Percentiles rank a stretch among this genome's conserved stretches.
Evolutionary conservation across 371 early-diverging fungal species (phyloP).

Genomic region (Paraphysoderma sedebokerense): DNA sequence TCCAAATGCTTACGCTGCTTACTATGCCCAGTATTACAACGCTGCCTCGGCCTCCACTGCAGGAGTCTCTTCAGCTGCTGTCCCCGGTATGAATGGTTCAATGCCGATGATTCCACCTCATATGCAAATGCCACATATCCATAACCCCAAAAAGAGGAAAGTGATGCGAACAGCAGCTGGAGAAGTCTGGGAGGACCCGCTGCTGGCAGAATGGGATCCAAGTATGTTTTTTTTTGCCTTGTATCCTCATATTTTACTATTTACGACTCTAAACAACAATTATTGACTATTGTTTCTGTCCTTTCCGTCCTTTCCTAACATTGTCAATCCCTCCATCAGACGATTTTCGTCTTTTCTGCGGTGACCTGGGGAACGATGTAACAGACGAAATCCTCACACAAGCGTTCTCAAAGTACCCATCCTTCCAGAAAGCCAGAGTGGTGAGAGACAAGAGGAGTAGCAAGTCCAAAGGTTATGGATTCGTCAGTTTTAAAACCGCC

Average conservation of each 20-base stretch:
- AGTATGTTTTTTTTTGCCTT: constrained; percentile 19
- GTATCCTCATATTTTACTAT: background rate
- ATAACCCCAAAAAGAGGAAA: constrained; percentile 28
- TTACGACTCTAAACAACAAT: background rate
- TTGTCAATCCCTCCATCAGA: constrained; percentile 18
- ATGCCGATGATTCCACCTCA: background rate
- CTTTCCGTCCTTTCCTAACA: background rate
- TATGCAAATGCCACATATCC: background rate
- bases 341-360: constrained; percentile 71
- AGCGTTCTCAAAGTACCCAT: constrained; percentile 62
- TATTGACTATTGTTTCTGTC: background rate
- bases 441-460: constrained; percentile 72
- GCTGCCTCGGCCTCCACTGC: background rate
- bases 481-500: constrained; percentile 68
- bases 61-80: background rate
- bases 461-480: constrained; percentile 75
- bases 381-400: constrained; percentile 57
- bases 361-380: constrained; percentile 77
- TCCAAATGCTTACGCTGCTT: background rate
- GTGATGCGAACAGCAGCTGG: constrained; percentile 74
- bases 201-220: constrained; percentile 75
- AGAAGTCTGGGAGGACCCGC: constrained; percentile 85
- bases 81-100: background rate
- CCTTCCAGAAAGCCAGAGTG: constrained; percentile 55
- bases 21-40: background rate